phyloP scores from a whole-genome alignment of 2,329 filamentous ascomycete species.

The Pestalotiopsis fici region DNA sequence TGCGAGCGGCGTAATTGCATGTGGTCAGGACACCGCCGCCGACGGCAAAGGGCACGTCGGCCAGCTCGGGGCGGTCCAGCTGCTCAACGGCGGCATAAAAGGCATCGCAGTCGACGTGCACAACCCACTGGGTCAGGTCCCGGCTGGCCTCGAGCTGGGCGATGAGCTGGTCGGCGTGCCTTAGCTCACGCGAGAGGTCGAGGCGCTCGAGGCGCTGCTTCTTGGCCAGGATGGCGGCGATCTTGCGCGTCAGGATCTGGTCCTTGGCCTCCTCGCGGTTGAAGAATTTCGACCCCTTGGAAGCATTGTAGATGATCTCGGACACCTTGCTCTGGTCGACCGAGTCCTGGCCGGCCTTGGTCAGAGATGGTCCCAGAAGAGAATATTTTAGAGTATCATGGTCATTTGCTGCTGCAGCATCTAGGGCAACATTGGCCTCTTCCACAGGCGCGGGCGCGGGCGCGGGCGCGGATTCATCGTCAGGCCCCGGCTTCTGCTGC shows the following conservation, averaged over 20 bases:
- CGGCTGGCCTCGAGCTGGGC: conserved; percentile 75
- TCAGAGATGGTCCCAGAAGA: conserved; percentile 85
- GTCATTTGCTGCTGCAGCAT: conserved; percentile 13
- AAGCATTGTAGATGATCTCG: conserved; percentile 95
- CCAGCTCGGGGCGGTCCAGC: conserved; percentile 80
- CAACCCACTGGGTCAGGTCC: conserved; percentile 80
- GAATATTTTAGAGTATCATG: conserved; percentile 80
- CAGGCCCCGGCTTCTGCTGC: background rate
- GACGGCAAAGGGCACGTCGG: conserved; percentile 86
- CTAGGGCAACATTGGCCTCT: background rate
- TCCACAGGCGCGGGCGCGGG: background rate
- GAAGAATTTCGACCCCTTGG: conserved; percentile 96
- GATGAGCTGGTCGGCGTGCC: conserved; percentile 79
- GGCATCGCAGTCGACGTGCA: conserved; percentile 96
- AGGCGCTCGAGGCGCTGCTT: conserved; percentile 75
- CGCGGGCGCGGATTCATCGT: background rate
- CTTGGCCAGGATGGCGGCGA: conserved; percentile 73
- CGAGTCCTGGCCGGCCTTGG: conserved; percentile 88
- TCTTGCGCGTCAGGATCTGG: conserved; percentile 81
- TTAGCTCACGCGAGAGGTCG: conserved; percentile 72
- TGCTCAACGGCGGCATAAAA: conserved; percentile 96
- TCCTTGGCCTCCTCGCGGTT: conserved; percentile 85
- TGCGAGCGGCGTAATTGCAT: conserved; percentile 85
- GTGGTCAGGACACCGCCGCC: conserved; percentile 68
- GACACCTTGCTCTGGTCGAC: conserved; percentile 96